Evolutionary conservation across 306 rosid species (phyloP), one percentile per base, ranked within the genome.

Genomic region (Arachis stenosperma): DNA sequence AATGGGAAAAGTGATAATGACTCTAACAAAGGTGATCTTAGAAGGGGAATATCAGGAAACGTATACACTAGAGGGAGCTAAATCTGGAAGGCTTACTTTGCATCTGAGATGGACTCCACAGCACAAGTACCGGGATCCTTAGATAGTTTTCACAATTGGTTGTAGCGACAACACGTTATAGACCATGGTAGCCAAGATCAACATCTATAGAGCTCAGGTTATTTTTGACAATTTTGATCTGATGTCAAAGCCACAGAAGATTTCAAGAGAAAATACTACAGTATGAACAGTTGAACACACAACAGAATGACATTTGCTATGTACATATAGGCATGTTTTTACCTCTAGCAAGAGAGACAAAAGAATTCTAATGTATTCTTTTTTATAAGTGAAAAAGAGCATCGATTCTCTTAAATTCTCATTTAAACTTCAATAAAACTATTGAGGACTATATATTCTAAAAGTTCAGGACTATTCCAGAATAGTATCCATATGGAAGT

Each of bases 31-130:
- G 80, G 92, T 70, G 42, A 65, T 89, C 37, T 42, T 89, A 57
- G 93, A 91, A 84, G 92, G 95, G 53, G 98, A 94, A 79, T 80
- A 78, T 71, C 85, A 75, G 55, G 92, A 83, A 43, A 69, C 85
- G 54, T 86, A 44, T 74, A 75, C 73, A 15, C 55, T 91, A 13
- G 90, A 89, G 8, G 86, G 81, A 46, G 84, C 97, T 46, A 85
- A 88, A 88, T 86, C 98, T 6, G 98, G 97, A 76, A 80, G 61
- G 70, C 52, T 94, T 17, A 54, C 53, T 44, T 44, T 91, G 78
- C 81, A 82, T 80, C 72, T 94, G 27, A 89, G 66, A 78, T 94
- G 98, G 98, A 69, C 84, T 62, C 84, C 91, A 5, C 96, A 88
- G 70, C 88, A 78, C 59, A 89, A 70, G 61, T 72, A 50, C 22